phyloP scores from a whole-genome alignment of 1,139 yeast genomes.

The Zygosaccharomyces sapae region DNA sequence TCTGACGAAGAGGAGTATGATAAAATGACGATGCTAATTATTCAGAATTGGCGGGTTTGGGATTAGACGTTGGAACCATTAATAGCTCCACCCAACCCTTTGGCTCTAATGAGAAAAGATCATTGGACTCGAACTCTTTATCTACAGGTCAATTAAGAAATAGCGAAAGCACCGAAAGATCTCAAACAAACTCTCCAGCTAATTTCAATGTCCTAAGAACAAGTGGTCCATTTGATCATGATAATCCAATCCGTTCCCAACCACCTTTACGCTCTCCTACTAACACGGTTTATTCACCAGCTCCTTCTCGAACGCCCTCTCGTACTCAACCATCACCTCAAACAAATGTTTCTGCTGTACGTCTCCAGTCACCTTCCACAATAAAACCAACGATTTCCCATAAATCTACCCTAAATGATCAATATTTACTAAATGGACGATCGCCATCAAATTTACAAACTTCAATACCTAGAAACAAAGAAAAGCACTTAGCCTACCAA shows the following conservation, averaged over 20 bases:
- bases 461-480: too few relatives aligned
- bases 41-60: not conserved
- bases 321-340: not conserved
- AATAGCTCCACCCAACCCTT: not conserved
- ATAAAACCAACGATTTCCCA: not conserved
- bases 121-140: not conserved
- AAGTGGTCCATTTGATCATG: too few relatives aligned
- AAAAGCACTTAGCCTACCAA: too few relatives aligned
- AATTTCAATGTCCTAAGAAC: not conserved
- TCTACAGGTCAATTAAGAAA: not conserved
- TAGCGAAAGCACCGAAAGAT: not conserved
- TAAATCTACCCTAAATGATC: too few relatives aligned
- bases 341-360: not conserved
- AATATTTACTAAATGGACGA: not conserved
- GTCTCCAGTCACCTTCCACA: not conserved
- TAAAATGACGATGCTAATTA: constrained; percentile 4
- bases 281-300: not conserved
- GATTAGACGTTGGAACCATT: not conserved
- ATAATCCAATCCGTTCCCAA: not conserved
- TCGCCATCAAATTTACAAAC: not conserved
- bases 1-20: constrained; percentile 28
- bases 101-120: not conserved
- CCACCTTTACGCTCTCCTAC: not conserved
- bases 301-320: not conserved
- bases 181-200: not conserved